A percentile compares a stretch with the other conserved stretches of the same genome.
Conservation (phyloP, 2,329 filamentous ascomycete species). For the Diaporthe sp. region DNA sequence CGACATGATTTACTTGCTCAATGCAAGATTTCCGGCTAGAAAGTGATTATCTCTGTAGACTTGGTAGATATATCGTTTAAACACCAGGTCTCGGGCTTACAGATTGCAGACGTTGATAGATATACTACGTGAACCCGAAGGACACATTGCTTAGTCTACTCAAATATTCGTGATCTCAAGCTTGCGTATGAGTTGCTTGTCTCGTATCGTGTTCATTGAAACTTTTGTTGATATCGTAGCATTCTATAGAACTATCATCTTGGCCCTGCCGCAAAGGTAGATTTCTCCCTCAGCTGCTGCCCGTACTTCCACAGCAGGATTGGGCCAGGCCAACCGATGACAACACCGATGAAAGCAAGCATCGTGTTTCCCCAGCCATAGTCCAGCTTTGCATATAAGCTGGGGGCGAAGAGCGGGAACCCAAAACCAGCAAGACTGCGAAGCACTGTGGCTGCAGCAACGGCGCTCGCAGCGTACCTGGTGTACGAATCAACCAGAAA, state of each 20-base stretch:
- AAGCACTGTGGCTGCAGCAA: slow-evolving; percentile 60
- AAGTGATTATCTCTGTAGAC: too few relatives aligned
- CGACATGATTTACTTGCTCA: too few relatives aligned
- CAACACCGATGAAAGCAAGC: slow-evolving; percentile 60
- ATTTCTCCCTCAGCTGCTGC: slow-evolving; percentile 52
- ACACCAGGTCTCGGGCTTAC: background rate
- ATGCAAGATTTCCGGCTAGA: too few relatives aligned
- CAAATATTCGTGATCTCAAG: background rate
- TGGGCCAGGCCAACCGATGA: slow-evolving; percentile 57
- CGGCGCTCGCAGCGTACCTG: slow-evolving; percentile 61
- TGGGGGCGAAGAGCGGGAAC: slow-evolving; percentile 64
- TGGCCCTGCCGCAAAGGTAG: slow-evolving; percentile 43
- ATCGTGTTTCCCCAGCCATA: slow-evolving; percentile 59
- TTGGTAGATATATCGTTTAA: background rate
- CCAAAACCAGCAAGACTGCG: slow-evolving; percentile 65
- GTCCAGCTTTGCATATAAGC: slow-evolving; percentile 59
- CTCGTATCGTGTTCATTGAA: background rate
- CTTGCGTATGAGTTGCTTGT: background rate
- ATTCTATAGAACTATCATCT: background rate
- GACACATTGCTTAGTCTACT: background rate
- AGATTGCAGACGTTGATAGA: background rate
- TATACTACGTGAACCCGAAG: background rate
- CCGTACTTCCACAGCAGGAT: slow-evolving; percentile 62
- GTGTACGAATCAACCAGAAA: slow-evolving; percentile 64
- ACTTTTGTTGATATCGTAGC: background rate